These are phyloP conservation scores for Firmiana major DNA, from an alignment of 345 rosid genomes.

Conservation along the genomic window DNA sequence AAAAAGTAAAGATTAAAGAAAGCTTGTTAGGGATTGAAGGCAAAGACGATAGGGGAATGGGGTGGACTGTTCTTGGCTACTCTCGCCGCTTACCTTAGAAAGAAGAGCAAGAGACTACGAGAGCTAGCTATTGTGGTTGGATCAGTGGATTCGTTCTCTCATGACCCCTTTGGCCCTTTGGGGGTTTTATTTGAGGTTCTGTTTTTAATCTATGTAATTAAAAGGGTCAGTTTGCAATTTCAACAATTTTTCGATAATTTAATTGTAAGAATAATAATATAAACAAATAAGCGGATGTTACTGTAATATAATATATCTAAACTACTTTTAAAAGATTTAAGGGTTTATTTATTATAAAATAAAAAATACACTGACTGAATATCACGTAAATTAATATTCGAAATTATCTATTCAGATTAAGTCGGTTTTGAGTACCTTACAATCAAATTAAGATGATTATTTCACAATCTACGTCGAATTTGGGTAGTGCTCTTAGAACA, in stretches of 20 bases:
- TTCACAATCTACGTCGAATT: too few species aligned
- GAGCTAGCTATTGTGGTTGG: neutral
- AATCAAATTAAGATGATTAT: too few species aligned
- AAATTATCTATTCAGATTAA: too few species aligned
- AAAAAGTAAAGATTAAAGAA: neutral
- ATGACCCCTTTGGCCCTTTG: neutral
- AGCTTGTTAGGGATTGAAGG: neutral
- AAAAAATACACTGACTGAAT: too few species aligned
- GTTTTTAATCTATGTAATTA: neutral
- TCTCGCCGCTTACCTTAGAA: slow-evolving; percentile 12
- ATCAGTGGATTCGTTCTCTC: neutral
- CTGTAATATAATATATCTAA: too few species aligned
- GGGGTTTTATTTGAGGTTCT: neutral
- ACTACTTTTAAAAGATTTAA: too few species aligned
- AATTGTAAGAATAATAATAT: too few species aligned
- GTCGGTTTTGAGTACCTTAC: too few species aligned
- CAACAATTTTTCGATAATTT: neutral
- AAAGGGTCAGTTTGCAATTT: neutral
- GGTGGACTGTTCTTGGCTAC: neutral
- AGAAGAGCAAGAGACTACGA: neutral
- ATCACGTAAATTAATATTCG: too few species aligned
- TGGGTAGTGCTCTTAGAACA: too few species aligned
- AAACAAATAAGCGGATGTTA: too few species aligned
- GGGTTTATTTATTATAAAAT: too few species aligned
- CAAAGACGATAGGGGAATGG: neutral